Evolutionary conservation across 2,329 filamentous ascomycete genomes (phyloP).

Genomic region (Zymoseptoria ardabiliae): DNA sequence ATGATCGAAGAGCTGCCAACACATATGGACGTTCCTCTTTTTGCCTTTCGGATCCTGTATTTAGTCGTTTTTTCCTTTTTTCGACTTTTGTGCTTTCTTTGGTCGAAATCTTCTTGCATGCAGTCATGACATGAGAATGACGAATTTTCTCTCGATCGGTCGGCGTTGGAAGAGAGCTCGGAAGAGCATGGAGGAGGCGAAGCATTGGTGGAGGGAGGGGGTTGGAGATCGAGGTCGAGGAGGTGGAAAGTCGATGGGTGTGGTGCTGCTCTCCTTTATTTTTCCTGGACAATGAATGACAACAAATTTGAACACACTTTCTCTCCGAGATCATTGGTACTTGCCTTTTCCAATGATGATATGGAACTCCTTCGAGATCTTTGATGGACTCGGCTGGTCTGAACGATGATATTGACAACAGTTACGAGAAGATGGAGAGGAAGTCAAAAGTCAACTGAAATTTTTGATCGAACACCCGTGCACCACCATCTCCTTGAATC

Average conservation of each 20-base stretch:
- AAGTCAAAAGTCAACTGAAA: neutral
- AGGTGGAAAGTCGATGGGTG: neutral
- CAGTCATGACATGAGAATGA: slow-evolving; percentile 10
- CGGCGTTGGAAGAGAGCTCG: slow-evolving; percentile 1
- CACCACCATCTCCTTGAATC: neutral
- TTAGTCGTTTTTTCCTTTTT: slow-evolving; percentile 7
- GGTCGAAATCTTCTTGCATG: slow-evolving; percentile 7
- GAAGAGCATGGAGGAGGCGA: neutral
- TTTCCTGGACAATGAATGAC: neutral
- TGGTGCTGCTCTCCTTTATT: neutral
- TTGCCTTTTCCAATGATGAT: neutral
- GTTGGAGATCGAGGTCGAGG: neutral
- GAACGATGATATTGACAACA: neutral
- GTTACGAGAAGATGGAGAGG: neutral
- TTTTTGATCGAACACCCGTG: neutral
- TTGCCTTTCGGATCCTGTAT: slow-evolving; percentile 10
- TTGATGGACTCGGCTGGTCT: neutral
- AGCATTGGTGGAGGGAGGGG: neutral
- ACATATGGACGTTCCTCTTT: slow-evolving; percentile 6
- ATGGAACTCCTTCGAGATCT: neutral
- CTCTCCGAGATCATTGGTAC: neutral
- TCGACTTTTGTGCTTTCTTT: neutral
- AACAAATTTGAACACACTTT: neutral
- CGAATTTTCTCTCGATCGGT: neutral
- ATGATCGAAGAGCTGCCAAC: slow-evolving; percentile 6